phyloP scores from a whole-genome alignment of 1,284 basidiomycete species.

The Blastosporella zonata region DNA sequence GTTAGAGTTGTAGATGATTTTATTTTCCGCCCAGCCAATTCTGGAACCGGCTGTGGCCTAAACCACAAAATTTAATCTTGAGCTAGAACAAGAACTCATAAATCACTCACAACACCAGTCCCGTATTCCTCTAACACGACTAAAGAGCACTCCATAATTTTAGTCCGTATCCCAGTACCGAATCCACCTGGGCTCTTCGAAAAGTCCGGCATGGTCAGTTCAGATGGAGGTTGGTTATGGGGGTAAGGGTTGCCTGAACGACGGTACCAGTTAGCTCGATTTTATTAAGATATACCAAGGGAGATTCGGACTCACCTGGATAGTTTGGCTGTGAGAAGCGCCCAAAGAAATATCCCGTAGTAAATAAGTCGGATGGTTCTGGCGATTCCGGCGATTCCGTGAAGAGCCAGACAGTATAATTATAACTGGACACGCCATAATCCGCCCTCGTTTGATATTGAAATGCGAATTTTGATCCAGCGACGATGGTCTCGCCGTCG shows the following conservation, averaged over 20 bases:
- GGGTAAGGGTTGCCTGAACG: constrained; percentile 39
- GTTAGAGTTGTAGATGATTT: constrained; percentile 4
- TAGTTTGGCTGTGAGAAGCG: constrained; percentile 40
- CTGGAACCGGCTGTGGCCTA: constrained; percentile 9
- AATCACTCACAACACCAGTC: constrained; percentile 30
- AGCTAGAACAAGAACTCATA: not conserved
- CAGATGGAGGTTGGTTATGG: constrained; percentile 35
- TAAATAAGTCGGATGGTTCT: constrained; percentile 25
- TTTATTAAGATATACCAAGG: not conserved
- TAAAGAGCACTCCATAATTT: constrained; percentile 33
- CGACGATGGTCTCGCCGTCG: constrained; percentile 4
- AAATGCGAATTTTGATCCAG: constrained; percentile 26
- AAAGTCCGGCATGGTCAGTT: constrained; percentile 49
- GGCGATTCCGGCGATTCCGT: constrained; percentile 26
- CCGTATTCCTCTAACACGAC: constrained; percentile 42
- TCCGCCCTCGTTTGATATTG: constrained; percentile 38
- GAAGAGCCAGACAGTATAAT: constrained; percentile 42
- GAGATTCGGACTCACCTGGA: constrained; percentile 30
- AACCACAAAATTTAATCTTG: not conserved
- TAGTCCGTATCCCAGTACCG: constrained; percentile 31
- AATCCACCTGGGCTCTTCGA: constrained; percentile 40
- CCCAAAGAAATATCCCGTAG: constrained; percentile 39
- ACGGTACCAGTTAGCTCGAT: no score
- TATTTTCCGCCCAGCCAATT: constrained; percentile 6
- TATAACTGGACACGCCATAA: constrained; percentile 42